Evolutionary conservation across 129 eudicot species (phyloP).

Genomic region (Flaveria sonorensis): DNA sequence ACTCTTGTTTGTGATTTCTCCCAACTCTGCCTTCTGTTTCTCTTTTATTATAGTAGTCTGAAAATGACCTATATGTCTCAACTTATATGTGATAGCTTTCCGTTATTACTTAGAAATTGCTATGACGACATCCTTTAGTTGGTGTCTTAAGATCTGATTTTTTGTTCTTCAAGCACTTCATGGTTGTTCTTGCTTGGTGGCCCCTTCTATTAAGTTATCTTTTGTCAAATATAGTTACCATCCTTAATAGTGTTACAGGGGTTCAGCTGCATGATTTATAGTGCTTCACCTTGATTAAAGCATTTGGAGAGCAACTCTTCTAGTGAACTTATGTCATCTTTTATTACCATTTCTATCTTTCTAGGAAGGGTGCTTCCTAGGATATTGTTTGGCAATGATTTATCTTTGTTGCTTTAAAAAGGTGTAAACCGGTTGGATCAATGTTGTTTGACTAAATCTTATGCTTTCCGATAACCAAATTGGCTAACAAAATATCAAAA

Average conservation of each 20-base stretch:
- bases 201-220: not conserved
- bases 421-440: not conserved
- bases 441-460: not conserved
- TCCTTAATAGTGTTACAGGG: not conserved
- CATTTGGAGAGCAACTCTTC: not conserved
- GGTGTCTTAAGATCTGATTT: not conserved
- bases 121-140: not conserved
- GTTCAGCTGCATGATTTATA: conserved; percentile 8
- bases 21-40: not conserved
- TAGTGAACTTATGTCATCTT: not conserved
- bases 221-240: not conserved
- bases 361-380: not conserved
- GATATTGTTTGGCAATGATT: not conserved
- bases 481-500: not conserved
- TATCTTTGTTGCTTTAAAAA: not conserved
- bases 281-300: not conserved
- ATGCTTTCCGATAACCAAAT: not conserved
- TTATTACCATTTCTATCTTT: not conserved
- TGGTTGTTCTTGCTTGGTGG: conserved; percentile 7
- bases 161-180: not conserved
- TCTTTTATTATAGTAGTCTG: conserved; percentile 1
- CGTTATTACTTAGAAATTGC: conserved; percentile 10
- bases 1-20: not conserved
- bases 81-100: not conserved
- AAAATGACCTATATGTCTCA: not conserved